Conservation (phyloP, 192 early-diverging fungal genomes). For the Entophlyctis helioformis region DNA sequence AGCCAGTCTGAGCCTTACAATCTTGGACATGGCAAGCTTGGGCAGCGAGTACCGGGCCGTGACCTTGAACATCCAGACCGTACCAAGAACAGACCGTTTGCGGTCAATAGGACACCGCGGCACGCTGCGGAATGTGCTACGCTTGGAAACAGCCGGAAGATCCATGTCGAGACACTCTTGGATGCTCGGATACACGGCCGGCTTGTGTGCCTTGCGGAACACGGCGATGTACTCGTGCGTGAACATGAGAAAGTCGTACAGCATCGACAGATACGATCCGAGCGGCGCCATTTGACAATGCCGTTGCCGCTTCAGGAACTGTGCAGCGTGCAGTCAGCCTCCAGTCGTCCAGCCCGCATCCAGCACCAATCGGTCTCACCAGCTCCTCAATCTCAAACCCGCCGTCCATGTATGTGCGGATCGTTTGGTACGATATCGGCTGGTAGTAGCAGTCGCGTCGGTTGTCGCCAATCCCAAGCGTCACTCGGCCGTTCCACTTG, state of each 20-base stretch:
- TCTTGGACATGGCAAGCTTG: slow-evolving; percentile 53
- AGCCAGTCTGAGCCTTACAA: slow-evolving; percentile 2
- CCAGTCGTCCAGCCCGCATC: too few relatives aligned
- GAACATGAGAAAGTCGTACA: slow-evolving; percentile 86
- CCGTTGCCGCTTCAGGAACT: slow-evolving; percentile 78
- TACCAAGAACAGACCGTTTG: slow-evolving; percentile 82
- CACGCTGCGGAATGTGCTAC: slow-evolving; percentile 32
- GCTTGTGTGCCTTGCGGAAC: slow-evolving; percentile 31
- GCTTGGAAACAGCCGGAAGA: too few relatives aligned
- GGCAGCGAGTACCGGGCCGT: slow-evolving; percentile 46
- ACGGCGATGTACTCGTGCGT: slow-evolving; percentile 88
- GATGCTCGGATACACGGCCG: too few relatives aligned
- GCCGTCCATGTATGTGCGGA: slow-evolving; percentile 63
- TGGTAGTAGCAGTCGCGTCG: slow-evolving; percentile 82
- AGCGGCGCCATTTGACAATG: slow-evolving; percentile 78
- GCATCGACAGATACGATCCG: slow-evolving; percentile 77
- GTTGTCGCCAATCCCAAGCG: slow-evolving; percentile 90
- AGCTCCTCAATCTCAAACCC: slow-evolving; percentile 88
- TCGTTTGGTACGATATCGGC: slow-evolving; percentile 72
- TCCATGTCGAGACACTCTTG: too few relatives aligned
- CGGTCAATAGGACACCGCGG: slow-evolving; percentile 66
- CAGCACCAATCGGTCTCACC: too few relatives aligned
- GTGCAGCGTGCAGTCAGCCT: too few relatives aligned
- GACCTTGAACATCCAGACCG: slow-evolving; percentile 74
- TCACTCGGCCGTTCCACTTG: slow-evolving; percentile 57